Conservation (phyloP, 1,139 yeast genomes). For the Groenewaldozyma auringiensis region DNA sequence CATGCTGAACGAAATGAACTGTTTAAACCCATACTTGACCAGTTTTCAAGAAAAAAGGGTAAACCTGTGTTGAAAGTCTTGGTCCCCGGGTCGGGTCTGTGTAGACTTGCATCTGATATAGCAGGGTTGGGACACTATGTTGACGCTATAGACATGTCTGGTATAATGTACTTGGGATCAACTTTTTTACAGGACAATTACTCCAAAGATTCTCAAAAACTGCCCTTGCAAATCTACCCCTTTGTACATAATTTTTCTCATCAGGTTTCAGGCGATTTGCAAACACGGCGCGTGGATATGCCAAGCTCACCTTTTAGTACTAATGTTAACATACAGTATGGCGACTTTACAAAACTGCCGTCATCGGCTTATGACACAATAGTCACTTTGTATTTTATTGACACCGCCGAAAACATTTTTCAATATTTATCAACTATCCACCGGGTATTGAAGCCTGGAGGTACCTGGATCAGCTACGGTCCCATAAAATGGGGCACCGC, state of each 20-base stretch:
- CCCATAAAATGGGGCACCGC: constrained; percentile 87
- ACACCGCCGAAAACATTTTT: constrained; percentile 77
- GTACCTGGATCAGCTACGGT: constrained; percentile 77
- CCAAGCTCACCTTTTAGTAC: constrained; percentile 33
- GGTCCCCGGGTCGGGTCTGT: constrained; percentile 77
- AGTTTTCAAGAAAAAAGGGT: constrained; percentile 24
- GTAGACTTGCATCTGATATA: constrained; percentile 59
- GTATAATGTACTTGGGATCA: constrained; percentile 65
- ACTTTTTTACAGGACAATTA: constrained; percentile 38
- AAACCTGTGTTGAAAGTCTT: constrained; percentile 35
- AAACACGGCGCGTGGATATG: constrained; percentile 41
- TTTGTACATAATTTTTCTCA: constrained; percentile 67
- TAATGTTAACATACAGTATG: constrained; percentile 45
- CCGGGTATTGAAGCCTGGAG: constrained; percentile 41
- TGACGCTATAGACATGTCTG: constrained; percentile 64
- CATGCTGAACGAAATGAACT: constrained; percentile 47
- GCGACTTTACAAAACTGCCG: constrained; percentile 48
- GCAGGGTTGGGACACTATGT: constrained; percentile 43
- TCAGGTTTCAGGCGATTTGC: constrained; percentile 43
- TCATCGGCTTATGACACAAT: constrained; percentile 33
- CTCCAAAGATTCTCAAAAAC: not conserved
- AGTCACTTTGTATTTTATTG: constrained; percentile 69
- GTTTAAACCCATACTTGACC: constrained; percentile 39
- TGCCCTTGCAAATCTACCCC: constrained; percentile 40
- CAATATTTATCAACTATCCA: constrained; percentile 58